phyloP scores from a whole-genome alignment of 805 yeast species.

The Debaryomyces castellii region DNA sequence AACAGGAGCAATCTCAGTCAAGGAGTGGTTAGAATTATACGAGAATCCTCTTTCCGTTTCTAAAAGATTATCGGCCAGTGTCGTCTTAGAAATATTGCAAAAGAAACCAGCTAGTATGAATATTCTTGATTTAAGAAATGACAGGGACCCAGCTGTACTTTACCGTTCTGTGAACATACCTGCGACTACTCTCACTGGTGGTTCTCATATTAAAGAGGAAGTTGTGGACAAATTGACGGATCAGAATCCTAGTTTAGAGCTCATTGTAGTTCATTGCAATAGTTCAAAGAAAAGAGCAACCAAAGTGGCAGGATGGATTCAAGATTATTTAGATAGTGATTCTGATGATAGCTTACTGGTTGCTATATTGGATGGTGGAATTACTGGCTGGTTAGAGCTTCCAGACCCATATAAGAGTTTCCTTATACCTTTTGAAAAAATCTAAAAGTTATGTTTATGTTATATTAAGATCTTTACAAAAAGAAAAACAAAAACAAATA shows the following conservation, averaged over 20 bases:
- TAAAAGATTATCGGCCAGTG: conserved; percentile 7
- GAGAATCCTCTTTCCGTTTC: not conserved
- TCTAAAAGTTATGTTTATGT: no score
- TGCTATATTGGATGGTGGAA: conserved; percentile 20
- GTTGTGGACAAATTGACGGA: conserved; percentile 13
- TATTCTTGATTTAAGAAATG: conserved; percentile 20
- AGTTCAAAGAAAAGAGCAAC: not conserved
- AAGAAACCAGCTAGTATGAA: conserved; percentile 8
- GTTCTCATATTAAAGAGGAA: conserved; percentile 9
- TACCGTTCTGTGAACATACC: conserved; percentile 18
- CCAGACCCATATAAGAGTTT: conserved; percentile 5
- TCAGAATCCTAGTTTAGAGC: conserved; percentile 11
- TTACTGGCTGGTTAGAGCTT: conserved; percentile 19
- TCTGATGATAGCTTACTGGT: conserved; percentile 13
- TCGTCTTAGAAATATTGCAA: conserved; percentile 12
- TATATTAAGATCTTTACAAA: no score
- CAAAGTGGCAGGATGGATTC: conserved; percentile 5
- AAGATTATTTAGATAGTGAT: conserved; percentile 14
- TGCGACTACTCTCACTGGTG: conserved; percentile 17
- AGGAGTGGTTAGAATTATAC: conserved; percentile 1
- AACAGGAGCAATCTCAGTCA: not conserved
- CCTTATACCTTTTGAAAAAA: not conserved
- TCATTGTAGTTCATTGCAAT: not conserved
- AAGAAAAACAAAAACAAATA: no score
- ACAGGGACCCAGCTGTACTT: conserved; percentile 14